A percentile compares a stretch with the other conserved stretches of the same genome.
Evolutionary conservation across 306 rosid species (phyloP).

Genomic region (Purshia tridentata): DNA sequence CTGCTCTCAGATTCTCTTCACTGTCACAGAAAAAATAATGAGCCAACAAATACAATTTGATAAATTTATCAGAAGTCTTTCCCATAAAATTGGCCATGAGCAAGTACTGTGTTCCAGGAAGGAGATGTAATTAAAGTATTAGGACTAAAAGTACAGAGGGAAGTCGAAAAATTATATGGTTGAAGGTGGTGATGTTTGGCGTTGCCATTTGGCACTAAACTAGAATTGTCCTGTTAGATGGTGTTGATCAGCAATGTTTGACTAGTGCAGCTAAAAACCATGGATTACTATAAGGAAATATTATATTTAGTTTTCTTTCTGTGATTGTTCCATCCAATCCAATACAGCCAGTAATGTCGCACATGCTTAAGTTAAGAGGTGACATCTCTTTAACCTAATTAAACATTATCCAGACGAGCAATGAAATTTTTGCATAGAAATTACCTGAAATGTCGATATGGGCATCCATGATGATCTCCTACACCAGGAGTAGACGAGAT

Average conservation of each 20-base stretch:
- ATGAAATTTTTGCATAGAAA: slow-evolving; percentile 19
- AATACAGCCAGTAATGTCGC: not conserved
- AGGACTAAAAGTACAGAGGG: not conserved
- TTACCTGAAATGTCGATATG: slow-evolving; percentile 95
- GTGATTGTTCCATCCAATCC: not conserved
- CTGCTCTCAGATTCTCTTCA: slow-evolving; percentile 92
- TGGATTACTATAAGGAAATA: not conserved
- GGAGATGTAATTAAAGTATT: not conserved
- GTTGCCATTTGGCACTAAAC: not conserved
- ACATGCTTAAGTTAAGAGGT: not conserved
- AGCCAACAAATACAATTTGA: not conserved
- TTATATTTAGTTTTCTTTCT: not conserved
- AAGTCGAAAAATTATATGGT: not conserved
- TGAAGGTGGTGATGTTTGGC: not conserved
- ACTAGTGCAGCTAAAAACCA: not conserved
- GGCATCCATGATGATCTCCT: slow-evolving; percentile 99
- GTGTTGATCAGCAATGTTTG: slow-evolving; percentile 6
- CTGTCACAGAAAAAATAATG: slow-evolving; percentile 41
- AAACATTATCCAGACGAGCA: not conserved
- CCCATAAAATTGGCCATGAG: not conserved
- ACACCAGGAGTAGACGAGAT: slow-evolving; percentile 80
- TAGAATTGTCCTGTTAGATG: not conserved
- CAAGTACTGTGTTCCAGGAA: slow-evolving; percentile 3
- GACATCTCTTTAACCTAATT: not conserved
- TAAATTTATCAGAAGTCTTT: not conserved